Percentiles rank a stretch among this genome's conserved stretches.
These are phyloP conservation scores for Sarocladium oryzae DNA, from an alignment of 2,329 filamentous ascomycete species.

Conservation along the genomic window DNA sequence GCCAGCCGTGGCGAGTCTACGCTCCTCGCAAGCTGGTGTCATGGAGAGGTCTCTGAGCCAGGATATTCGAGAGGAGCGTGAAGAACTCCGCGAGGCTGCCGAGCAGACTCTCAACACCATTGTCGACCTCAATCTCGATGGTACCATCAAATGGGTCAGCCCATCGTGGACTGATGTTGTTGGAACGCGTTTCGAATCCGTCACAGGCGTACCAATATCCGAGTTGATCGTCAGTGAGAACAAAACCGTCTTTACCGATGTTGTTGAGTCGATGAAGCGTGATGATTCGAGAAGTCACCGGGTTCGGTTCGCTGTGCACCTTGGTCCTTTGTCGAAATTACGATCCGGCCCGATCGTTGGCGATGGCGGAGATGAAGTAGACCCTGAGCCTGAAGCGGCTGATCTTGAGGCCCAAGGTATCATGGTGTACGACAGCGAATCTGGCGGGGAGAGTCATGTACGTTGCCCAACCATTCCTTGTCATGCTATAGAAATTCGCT, in stretches of 20 bases:
- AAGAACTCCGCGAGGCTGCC: slow-evolving; percentile 89
- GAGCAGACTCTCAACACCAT: slow-evolving; percentile 97
- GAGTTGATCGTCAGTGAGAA: slow-evolving; percentile 75
- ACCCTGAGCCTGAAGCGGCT: slow-evolving; percentile 42
- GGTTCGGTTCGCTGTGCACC: slow-evolving; percentile 68
- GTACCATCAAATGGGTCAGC: slow-evolving; percentile 90
- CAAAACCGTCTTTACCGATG: slow-evolving; percentile 71
- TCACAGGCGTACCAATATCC: slow-evolving; percentile 71
- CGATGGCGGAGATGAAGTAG: slow-evolving; percentile 30
- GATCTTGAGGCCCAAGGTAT: slow-evolving; percentile 95
- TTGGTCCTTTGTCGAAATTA: slow-evolving; percentile 64
- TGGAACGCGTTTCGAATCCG: slow-evolving; percentile 65
- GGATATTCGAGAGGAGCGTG: slow-evolving; percentile 86
- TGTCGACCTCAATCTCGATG: slow-evolving; percentile 85
- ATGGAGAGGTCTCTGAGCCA: slow-evolving; percentile 71
- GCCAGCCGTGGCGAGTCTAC: slow-evolving; percentile 46
- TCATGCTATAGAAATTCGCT: slow-evolving; percentile 8
- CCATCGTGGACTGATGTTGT: slow-evolving; percentile 93
- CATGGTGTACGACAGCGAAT: slow-evolving; percentile 89
- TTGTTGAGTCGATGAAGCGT: slow-evolving; percentile 80
- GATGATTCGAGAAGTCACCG: slow-evolving; percentile 92
- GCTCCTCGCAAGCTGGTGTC: slow-evolving; percentile 38
- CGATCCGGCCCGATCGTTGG: slow-evolving; percentile 34
- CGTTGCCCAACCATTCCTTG: slow-evolving; percentile 25
- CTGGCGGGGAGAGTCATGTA: slow-evolving; percentile 86